Evolutionary conservation across 345 rosid species (phyloP), one percentile per base, ranked within the genome.

Genomic region (Pistacia atlantica): DNA sequence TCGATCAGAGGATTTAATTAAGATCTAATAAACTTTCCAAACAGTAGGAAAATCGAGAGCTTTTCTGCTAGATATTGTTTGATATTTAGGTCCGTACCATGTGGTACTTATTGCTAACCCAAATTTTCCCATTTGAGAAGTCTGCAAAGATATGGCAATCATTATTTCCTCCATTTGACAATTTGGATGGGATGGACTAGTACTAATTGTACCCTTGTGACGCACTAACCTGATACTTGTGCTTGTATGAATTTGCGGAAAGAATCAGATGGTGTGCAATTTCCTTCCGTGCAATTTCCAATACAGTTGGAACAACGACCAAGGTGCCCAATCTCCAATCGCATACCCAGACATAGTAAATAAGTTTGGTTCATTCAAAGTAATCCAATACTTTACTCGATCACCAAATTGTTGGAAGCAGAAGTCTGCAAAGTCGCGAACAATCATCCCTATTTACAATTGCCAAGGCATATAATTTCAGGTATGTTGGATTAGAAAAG

Each of bases 221-320:
- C 17, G 20, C 61, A 38, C 22, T 0, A 11, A 85, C 86, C 84
- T 84, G 84, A 48, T 84, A 84, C 28, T 80, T 81, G 8, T 74
- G 16, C 58, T 56, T 77, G 8, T 66, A 66, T 22, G 46, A 66
- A 11, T 73, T 57, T 31, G 75, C 83, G 2, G 81, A n/a, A 86
- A 85, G 65, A n/a, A 86, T 72, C 70, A 84, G 20, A 61, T 84
- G 22, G 68, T 86, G 86, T 0, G 69, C 75, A 0, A 77, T n/a
- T 65, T 1, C 90, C 87, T 4, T 22, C 33, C 0, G 71, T 69
- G 75, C 90, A 89, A 33, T 83, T 85, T 4, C 81, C 77, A 0
- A 55, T 59, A 12, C 75, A 88, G n/a, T 59, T 74, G 0, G 90
- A 86, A 73, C 92, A 88, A 58, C 86, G 80, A 31, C 87, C 90